Evolutionary conservation across 805 yeast genomes (phyloP), one percentile per base, ranked within the genome.

Genomic region (Suhomyces vadensis): DNA sequence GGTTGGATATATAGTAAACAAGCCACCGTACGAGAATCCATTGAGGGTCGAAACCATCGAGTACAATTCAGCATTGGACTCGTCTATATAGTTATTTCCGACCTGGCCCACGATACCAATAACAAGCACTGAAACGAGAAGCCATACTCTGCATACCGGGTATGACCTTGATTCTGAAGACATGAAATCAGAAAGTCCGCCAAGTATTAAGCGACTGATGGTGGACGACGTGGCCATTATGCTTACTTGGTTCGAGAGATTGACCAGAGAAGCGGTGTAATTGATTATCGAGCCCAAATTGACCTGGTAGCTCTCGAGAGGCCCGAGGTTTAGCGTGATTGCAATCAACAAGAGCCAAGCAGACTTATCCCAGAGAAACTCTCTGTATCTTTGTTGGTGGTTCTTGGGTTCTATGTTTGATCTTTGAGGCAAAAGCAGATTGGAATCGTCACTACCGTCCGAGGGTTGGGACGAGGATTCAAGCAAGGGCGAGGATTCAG

Each of bases 1-100:
- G 0, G 96, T 85, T 3, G 99, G 98, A 54, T 82, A 87, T 5
- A 88, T 65, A 0, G 98, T 90, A 68, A 88, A 92, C 3, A 87
- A 59, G 0, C 91, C 87, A 24, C 98, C 97, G 57, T 92, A 88
- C 5, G 80, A 69, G 20, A 79, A 57, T 0, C 98, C 98, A 44
- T 81, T 74, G 2, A 84, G 47, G 2, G 77, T 59, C 6, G 87
- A 73, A 31, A 64, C 52, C 39, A 49, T 17, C 19, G 57, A 19
- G 39, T 39, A 44, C 17, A 14, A 29, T 14, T 35, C 31, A 3
- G 37, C 43, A 25, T 19, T 39, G n/a, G 31, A 35, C 3, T 22
- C 29, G 13, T 14, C 11, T 10, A 46, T 13, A 17, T 24, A 42
- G 23, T 31, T 41, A 39, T 42, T 42, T 8, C 44, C 41, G 10